These are phyloP conservation scores for Takashimella koratensis DNA, from an alignment of 1,284 basidiomycete species.

Conservation along the genomic window DNA sequence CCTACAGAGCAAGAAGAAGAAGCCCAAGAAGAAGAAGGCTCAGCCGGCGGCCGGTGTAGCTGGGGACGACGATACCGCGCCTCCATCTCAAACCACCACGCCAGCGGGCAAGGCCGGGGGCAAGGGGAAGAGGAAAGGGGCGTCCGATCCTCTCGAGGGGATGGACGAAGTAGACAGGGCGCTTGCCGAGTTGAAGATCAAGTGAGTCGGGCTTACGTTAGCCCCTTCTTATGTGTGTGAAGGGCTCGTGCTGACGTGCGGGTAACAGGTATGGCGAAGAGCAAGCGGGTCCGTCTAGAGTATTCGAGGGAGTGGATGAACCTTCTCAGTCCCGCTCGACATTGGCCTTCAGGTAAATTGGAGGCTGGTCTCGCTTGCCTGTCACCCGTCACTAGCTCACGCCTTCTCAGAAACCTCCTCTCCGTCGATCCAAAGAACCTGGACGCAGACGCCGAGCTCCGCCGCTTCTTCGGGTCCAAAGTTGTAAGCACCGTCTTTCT, in stretches of 20 bases:
- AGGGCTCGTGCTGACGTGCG: not conserved
- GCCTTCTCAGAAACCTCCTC: conserved; percentile 57
- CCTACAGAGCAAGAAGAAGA: conserved; percentile 49
- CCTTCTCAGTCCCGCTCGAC: conserved; percentile 11
- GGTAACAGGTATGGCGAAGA: conserved; percentile 25
- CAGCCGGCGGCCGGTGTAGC: conserved; percentile 4
- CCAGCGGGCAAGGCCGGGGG: conserved; percentile 36
- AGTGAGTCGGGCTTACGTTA: conserved; percentile 58
- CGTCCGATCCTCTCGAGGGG: conserved; percentile 48
- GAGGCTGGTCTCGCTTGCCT: conserved; percentile 8
- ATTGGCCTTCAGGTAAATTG: conserved; percentile 26
- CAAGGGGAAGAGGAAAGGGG: conserved; percentile 58
- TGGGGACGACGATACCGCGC: conserved; percentile 10
- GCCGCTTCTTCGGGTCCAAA: conserved; percentile 85
- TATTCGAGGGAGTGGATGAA: conserved; percentile 4
- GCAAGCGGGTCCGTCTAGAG: conserved; percentile 1
- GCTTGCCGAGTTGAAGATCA: conserved; percentile 71
- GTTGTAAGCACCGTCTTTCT: conserved; percentile 57
- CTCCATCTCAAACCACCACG: conserved; percentile 10
- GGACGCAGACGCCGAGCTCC: conserved; percentile 81
- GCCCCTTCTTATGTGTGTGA: not conserved
- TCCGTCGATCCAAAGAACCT: conserved; percentile 72
- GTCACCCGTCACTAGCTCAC: too few relatives aligned
- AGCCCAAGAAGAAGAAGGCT: conserved; percentile 41
- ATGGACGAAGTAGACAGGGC: conserved; percentile 78